phyloP scores from a whole-genome alignment of 179 eudicot genomes.

The Silene vulgaris region DNA sequence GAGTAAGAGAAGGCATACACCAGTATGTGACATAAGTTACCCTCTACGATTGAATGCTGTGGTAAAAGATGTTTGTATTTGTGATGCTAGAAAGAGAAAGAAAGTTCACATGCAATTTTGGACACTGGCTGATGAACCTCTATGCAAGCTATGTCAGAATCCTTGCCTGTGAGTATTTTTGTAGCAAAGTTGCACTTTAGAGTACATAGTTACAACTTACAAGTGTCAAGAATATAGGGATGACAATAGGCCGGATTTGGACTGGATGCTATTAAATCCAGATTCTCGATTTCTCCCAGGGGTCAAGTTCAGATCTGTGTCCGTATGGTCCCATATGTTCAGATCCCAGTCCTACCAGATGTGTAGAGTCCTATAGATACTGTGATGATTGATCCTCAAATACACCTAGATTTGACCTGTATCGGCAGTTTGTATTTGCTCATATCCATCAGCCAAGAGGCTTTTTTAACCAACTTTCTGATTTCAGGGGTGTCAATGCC shows the following conservation, averaged over 20 bases:
- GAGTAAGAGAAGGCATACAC: conserved; percentile 74
- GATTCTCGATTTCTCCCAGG: not conserved
- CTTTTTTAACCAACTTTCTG: not conserved
- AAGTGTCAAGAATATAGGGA: not conserved
- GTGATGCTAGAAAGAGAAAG: conserved; percentile 42
- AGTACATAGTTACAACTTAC: not conserved
- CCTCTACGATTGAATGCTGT: conserved; percentile 60
- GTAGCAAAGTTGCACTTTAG: not conserved
- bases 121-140: conserved; percentile 67
- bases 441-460: not conserved
- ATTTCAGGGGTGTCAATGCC: conserved; percentile 64
- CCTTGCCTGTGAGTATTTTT: conserved; percentile 64
- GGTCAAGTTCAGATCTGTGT: not conserved
- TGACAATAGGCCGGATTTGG: not conserved
- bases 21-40: conserved; percentile 58
- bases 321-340: not conserved
- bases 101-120: conserved; percentile 61
- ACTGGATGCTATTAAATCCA: not conserved
- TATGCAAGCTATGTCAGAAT: conserved; percentile 88
- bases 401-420: not conserved
- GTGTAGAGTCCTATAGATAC: not conserved
- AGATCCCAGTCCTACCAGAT: not conserved
- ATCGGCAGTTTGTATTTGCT: not conserved
- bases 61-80: conserved; percentile 57
- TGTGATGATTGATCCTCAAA: not conserved